Conservation (phyloP, 1,284 basidiomycete species). For the Ceratobasidium theobromae region DNA sequence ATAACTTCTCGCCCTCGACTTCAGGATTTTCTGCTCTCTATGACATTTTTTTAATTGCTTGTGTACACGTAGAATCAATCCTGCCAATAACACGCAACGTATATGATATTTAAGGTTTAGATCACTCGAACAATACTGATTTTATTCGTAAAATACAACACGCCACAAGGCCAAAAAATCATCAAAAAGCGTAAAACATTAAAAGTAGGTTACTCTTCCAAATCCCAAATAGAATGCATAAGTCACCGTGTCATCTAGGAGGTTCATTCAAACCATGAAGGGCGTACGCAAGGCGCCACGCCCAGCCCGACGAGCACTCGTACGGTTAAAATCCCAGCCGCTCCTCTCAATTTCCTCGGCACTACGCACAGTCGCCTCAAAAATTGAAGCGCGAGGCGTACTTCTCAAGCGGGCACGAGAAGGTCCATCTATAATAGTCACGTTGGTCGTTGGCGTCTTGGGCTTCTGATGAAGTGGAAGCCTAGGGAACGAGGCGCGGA, state of each 20-base stretch:
- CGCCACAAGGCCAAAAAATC: background rate
- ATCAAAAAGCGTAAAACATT: slow-evolving; percentile 3
- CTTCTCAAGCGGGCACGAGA: background rate
- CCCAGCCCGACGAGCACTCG: slow-evolving; percentile 5
- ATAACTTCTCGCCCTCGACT: slow-evolving; percentile 42
- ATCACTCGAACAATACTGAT: background rate
- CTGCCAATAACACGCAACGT: background rate
- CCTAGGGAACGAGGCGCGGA: slow-evolving; percentile 48
- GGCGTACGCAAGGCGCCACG: slow-evolving; percentile 27
- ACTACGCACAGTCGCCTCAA: slow-evolving; percentile 26
- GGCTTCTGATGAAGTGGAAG: background rate
- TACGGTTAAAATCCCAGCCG: slow-evolving; percentile 26
- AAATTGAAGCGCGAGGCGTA: slow-evolving; percentile 5
- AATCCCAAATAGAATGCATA: slow-evolving; percentile 5
- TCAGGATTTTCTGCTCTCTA: background rate
- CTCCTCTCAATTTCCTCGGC: slow-evolving; percentile 33
- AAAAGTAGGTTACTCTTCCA: slow-evolving; percentile 5
- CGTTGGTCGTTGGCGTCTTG: slow-evolving; percentile 13
- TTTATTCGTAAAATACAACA: slow-evolving; percentile 14
- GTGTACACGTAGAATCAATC: background rate
- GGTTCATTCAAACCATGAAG: background rate
- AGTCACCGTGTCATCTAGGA: background rate
- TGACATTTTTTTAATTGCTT: background rate
- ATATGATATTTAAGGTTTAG: background rate
- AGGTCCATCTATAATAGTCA: slow-evolving; percentile 22